Conservation (phyloP, 352 stramenopile genomes). For the Thalassiosira exigua region DNA sequence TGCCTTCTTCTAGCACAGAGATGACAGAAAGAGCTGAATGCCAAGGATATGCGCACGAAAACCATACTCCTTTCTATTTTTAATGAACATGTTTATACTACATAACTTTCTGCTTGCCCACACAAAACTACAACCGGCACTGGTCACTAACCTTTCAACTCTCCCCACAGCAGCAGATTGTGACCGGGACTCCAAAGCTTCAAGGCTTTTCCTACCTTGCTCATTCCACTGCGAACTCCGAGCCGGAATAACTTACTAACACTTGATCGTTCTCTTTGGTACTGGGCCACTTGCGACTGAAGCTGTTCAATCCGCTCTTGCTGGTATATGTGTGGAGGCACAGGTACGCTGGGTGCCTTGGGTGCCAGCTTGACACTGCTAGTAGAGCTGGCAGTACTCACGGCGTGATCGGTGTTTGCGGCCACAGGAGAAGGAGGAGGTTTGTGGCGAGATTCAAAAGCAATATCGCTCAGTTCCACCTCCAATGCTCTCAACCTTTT, state of each 20-base stretch:
- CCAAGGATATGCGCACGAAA: too few species aligned
- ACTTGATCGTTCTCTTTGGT: slow-evolving; percentile 41
- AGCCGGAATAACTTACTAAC: slow-evolving; percentile 33
- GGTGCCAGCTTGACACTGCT: slow-evolving; percentile 19
- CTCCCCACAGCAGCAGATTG: slow-evolving; percentile 32
- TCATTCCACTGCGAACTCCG: slow-evolving; percentile 26
- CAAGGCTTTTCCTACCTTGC: slow-evolving; percentile 32
- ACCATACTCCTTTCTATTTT: neutral
- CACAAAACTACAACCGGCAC: neutral
- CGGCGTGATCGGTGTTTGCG: slow-evolving; percentile 3
- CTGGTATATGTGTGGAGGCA: slow-evolving; percentile 36
- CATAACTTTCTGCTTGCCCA: neutral
- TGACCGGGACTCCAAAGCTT: slow-evolving; percentile 47
- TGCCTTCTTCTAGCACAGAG: too few species aligned
- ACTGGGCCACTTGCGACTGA: slow-evolving; percentile 29
- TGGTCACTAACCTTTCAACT: slow-evolving; percentile 15
- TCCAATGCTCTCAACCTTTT: slow-evolving; percentile 40
- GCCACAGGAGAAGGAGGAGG: too few species aligned
- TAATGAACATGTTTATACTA: neutral
- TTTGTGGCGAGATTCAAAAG: slow-evolving; percentile 41
- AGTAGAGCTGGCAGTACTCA: slow-evolving; percentile 1
- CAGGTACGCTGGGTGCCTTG: slow-evolving; percentile 27
- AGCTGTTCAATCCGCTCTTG: slow-evolving; percentile 34
- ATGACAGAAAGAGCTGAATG: too few species aligned
- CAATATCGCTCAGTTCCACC: slow-evolving; percentile 48